Evolutionary conservation across 2,329 filamentous ascomycete species (phyloP), one percentile per base, ranked within the genome.

Genomic region (Paracorniculantispora psalliotae): DNA sequence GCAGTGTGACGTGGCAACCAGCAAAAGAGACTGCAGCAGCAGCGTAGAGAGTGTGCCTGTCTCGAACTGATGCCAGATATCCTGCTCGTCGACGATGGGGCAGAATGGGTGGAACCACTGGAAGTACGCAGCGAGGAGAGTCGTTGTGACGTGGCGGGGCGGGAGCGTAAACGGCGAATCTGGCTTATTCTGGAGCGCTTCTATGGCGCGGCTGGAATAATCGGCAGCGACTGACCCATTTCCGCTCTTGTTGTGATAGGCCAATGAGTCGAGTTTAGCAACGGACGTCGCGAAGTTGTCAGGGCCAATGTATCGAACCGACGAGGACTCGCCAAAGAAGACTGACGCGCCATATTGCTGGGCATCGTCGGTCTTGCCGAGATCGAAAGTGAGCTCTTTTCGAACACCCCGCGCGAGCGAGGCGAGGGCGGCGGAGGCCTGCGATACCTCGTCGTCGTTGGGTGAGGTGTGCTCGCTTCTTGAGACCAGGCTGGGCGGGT

Each of bases 41-140:
- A 81, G 67, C 0, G 74, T 76, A 2, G 79, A 80, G 8, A 81
- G 68, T 0, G 64, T 71, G 3, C 71, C 70, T 2, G 70, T 67
- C 6, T 65, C 63, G 44, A 76, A 75, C 1, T 67, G 65, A 8
- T 68, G 63, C 63, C 73, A 71, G 6, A 79, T 66, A 0, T 73
- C 71, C 1, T 66, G 63, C n/a, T 77, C 73, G 60, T 81, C 77
- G 1, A 82, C 63, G 12, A 82, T 72, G 0, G 79, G 76, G 48
- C 81, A 82, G 55, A 77, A 78, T 0, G 79, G 77, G 61, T 82
- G 80, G 49, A 81, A 81, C 74, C 78, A 79, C 19, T 71, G 68
- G 57, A 82, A 82, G 65, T 81, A 82, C 3, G 77, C 77, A 9
- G 71, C 66, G 1, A 81, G 63, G 1, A 80, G 65, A 2, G 67